Conservation (phyloP, 805 yeast genomes). For the Starmera dryadoides region DNA sequence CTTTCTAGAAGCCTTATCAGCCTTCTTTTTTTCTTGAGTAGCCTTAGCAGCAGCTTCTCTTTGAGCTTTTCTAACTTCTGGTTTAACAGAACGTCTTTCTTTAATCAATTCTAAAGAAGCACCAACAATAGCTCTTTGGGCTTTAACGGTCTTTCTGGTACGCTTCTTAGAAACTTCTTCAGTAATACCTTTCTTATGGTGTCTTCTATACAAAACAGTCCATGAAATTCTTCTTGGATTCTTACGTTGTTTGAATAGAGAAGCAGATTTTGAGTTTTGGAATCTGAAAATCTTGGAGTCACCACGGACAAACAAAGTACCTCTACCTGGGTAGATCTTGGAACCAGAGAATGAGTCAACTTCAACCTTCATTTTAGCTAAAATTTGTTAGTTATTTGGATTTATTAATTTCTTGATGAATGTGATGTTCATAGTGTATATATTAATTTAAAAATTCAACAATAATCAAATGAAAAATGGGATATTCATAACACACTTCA, state of each 20-base stretch:
- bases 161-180: conserved; percentile 98
- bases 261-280: conserved; percentile 95
- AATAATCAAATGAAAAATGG: background rate
- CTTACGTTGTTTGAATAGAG: conserved; percentile 99
- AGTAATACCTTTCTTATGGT: conserved; percentile 99
- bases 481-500: too few relatives aligned
- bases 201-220: conserved; percentile 99
- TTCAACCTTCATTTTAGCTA: conserved; percentile 89
- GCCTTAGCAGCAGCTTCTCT: conserved; percentile 84
- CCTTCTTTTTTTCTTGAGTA: conserved; percentile 86
- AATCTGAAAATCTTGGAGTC: conserved; percentile 99
- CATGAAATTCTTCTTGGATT: conserved; percentile 99
- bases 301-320: conserved; percentile 98
- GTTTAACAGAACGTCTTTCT: conserved; percentile 94
- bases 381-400: background rate
- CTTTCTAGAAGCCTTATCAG: conserved; percentile 90
- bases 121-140: conserved; percentile 99
- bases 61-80: conserved; percentile 96
- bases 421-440: too few relatives aligned
- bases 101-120: conserved; percentile 97
- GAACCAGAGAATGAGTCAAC: conserved; percentile 99
- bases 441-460: too few relatives aligned
- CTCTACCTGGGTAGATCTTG: conserved; percentile 99
- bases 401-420: too few relatives aligned
- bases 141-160: conserved; percentile 94